These are phyloP conservation scores for Ramaria rubella DNA, from an alignment of 768 basidiomycete species.

Conservation along the genomic window DNA sequence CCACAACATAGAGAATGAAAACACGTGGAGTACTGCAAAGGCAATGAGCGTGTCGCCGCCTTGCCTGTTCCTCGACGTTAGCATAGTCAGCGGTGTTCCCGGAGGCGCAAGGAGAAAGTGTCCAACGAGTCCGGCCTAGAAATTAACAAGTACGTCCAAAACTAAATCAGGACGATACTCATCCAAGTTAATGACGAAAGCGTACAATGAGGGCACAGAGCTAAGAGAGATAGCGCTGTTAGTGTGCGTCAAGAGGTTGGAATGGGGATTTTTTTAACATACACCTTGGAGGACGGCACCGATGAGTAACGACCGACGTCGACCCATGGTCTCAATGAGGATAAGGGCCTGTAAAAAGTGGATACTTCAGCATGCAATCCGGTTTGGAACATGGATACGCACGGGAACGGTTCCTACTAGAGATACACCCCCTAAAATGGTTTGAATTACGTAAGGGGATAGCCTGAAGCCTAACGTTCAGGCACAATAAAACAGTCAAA, in stretches of 20 bases:
- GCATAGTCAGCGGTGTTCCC: slow-evolving; percentile 37
- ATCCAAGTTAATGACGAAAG: too few relatives aligned
- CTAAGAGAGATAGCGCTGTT: background rate
- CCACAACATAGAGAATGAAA: slow-evolving; percentile 69
- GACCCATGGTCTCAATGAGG: slow-evolving; percentile 70
- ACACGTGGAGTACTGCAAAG: slow-evolving; percentile 73
- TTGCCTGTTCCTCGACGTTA: slow-evolving; percentile 50
- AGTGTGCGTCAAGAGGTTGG: background rate
- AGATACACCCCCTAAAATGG: slow-evolving; percentile 68
- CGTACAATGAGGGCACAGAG: slow-evolving; percentile 55
- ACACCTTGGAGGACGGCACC: slow-evolving; percentile 54
- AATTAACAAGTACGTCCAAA: too few relatives aligned
- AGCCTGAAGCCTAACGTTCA: slow-evolving; percentile 31
- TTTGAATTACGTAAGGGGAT: slow-evolving; percentile 67
- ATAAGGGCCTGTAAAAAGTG: slow-evolving; percentile 36
- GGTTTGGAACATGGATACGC: background rate
- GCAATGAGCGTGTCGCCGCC: slow-evolving; percentile 66
- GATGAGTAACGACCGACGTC: slow-evolving; percentile 61
- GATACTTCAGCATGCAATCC: background rate
- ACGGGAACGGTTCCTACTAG: slow-evolving; percentile 61
- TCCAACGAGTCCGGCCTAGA: slow-evolving; percentile 61
- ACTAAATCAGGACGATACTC: slow-evolving; percentile 5
- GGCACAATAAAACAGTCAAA: background rate
- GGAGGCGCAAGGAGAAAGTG: slow-evolving; percentile 57
- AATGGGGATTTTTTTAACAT: background rate